Conservation (phyloP, 768 basidiomycete species). For the Leccinum truebloodii region DNA sequence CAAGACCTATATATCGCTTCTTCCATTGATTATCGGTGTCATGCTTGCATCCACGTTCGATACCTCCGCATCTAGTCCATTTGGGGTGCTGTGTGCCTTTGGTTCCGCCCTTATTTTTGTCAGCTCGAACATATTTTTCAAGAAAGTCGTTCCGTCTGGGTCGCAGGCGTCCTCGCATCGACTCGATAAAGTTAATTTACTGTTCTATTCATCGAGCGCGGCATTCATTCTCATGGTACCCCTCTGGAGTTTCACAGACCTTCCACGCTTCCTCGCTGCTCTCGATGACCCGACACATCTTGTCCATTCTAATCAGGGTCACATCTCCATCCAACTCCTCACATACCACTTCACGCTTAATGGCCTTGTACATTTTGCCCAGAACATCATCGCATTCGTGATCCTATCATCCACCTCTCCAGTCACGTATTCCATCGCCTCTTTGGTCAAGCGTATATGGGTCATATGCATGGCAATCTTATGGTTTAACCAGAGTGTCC, state of each 20-base stretch:
- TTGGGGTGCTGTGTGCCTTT: conserved; percentile 93
- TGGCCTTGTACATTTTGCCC: conserved; percentile 93
- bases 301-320: conserved; percentile 47
- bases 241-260: conserved; percentile 89
- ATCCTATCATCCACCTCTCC: conserved; percentile 95
- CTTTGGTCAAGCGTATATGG: conserved; percentile 94
- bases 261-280: conserved; percentile 61
- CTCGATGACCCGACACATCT: conserved; percentile 42
- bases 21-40: conserved; percentile 95
- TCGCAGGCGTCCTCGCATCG: conserved; percentile 62
- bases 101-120: conserved; percentile 97
- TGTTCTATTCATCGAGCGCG: conserved; percentile 92
- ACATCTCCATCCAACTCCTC: conserved; percentile 60
- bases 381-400: conserved; percentile 97
- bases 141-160: conserved; percentile 86
- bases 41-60: conserved; percentile 98
- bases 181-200: conserved; percentile 94
- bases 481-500: conserved; percentile 91
- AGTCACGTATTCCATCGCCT: conserved; percentile 98
- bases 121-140: conserved; percentile 98
- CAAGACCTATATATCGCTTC: conserved; percentile 87
- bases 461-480: conserved; percentile 98
- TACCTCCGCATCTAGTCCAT: conserved; percentile 78
- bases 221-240: conserved; percentile 97
- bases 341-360: conserved; percentile 87